These are phyloP conservation scores for Ilex aquifolium DNA, from an alignment of 257 asterid genomes.

Conservation along the genomic window DNA sequence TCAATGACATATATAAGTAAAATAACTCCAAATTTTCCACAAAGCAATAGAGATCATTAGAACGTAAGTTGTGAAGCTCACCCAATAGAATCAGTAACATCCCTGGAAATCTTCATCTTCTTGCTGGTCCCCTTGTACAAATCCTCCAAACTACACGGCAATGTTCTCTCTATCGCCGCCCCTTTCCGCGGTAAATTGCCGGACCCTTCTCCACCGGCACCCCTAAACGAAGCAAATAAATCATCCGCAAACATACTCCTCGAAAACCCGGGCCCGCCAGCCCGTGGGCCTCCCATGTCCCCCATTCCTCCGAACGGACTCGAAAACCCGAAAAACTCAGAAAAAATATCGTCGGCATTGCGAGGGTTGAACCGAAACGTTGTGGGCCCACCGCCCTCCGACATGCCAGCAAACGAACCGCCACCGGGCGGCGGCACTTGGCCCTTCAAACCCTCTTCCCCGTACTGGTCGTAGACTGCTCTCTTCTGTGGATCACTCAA, in stretches of 20 bases:
- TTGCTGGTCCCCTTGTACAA: constrained; percentile 61
- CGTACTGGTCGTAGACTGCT: constrained; percentile 58
- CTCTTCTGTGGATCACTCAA: constrained; percentile 66
- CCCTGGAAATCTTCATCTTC: constrained; percentile 76
- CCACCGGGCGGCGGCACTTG: constrained; percentile 52
- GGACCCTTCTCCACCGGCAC: constrained; percentile 34
- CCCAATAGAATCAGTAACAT: constrained; percentile 51
- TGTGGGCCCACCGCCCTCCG: constrained; percentile 29
- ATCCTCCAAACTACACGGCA: constrained; percentile 72
- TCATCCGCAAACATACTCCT: constrained; percentile 51
- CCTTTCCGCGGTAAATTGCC: constrained; percentile 36
- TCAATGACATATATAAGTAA: neutral
- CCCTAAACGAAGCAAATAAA: constrained; percentile 36
- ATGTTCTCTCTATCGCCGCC: constrained; percentile 42
- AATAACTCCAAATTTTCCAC: neutral
- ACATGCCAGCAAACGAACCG: constrained; percentile 28
- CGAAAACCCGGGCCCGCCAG: constrained; percentile 27
- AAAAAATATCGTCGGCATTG: constrained; percentile 50
- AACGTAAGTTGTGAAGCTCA: constrained; percentile 12
- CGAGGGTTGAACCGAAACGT: constrained; percentile 56
- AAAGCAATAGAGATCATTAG: neutral
- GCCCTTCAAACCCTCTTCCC: constrained; percentile 67
- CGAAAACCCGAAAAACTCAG: constrained; percentile 45
- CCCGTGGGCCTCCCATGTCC: constrained; percentile 41
- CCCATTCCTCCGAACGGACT: constrained; percentile 53